phyloP scores from a whole-genome alignment of 2,329 filamentous ascomycete species.

The Alternaria hordeiaustralica region DNA sequence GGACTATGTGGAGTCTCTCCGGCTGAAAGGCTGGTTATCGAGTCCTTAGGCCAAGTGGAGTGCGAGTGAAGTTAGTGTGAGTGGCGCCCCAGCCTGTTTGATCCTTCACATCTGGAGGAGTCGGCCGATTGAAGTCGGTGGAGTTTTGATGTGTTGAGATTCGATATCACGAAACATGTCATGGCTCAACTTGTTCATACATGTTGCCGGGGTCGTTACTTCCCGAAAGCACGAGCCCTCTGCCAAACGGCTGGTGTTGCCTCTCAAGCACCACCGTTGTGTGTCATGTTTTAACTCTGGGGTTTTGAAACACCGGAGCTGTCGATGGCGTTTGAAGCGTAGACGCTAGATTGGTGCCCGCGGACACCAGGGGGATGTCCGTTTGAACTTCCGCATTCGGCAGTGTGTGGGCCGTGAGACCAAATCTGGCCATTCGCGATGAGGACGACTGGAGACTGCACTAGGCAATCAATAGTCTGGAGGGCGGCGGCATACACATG shows the following conservation, averaged over 20 bases:
- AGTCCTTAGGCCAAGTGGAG: not conserved
- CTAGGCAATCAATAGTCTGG: constrained; percentile 10
- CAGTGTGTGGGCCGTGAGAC: not conserved
- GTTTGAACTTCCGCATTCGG: constrained; percentile 3
- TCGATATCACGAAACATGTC: constrained; percentile 15
- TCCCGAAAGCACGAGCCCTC: not conserved
- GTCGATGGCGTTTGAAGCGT: constrained; percentile 11
- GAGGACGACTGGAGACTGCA: not conserved
- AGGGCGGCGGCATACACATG: not conserved
- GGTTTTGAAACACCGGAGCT: constrained; percentile 14
- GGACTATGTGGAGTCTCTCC: not conserved
- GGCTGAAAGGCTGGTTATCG: not conserved
- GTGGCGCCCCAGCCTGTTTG: not conserved
- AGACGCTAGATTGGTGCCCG: not conserved
- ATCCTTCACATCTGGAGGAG: not conserved
- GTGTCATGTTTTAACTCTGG: constrained; percentile 10
- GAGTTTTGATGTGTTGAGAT: constrained; percentile 1
- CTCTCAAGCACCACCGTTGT: constrained; percentile 10
- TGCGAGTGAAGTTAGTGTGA: not conserved
- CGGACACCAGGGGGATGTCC: not conserved
- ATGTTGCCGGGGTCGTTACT: not conserved
- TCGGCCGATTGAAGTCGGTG: not conserved
- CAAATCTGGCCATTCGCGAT: constrained; percentile 3
- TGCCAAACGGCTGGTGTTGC: constrained; percentile 5
- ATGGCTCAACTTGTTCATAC: constrained; percentile 9